These are phyloP conservation scores for Epichloe scottii DNA, from an alignment of 2,329 filamentous ascomycete species.

Conservation along the genomic window DNA sequence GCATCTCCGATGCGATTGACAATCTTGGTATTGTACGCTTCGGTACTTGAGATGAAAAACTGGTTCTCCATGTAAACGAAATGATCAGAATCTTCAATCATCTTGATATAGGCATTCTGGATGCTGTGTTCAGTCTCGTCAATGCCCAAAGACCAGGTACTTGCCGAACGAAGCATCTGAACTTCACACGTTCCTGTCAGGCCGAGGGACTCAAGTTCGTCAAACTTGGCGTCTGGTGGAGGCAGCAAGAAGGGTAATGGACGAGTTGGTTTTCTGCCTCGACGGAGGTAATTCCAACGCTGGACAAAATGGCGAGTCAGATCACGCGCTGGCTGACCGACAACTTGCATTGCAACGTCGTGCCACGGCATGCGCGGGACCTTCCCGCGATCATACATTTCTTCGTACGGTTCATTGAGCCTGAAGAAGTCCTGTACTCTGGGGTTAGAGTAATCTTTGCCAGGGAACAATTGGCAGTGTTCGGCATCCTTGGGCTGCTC, in stretches of 20 bases:
- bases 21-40: constrained; percentile 77
- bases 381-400: constrained; percentile 91
- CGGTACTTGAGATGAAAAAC: constrained; percentile 90
- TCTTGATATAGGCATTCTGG: constrained; percentile 85
- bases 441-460: constrained; percentile 97
- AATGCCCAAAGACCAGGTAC: constrained; percentile 83
- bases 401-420: constrained; percentile 87
- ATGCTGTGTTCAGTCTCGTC: constrained; percentile 87
- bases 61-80: constrained; percentile 99
- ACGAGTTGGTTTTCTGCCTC: constrained; percentile 82
- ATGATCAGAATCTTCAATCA: constrained; percentile 91
- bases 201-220: constrained; percentile 76
- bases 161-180: constrained; percentile 84
- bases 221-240: constrained; percentile 78
- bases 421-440: constrained; percentile 90
- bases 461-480: constrained; percentile 90
- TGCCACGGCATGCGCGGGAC: constrained; percentile 97
- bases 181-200: constrained; percentile 92
- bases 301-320: constrained; percentile 94
- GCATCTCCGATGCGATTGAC: constrained; percentile 91
- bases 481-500: constrained; percentile 73
- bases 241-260: constrained; percentile 89
- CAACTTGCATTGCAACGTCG: constrained; percentile 94
- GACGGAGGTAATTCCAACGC: constrained; percentile 92
- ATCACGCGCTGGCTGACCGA: constrained; percentile 89